Evolutionary conservation across 2,329 filamentous ascomycete genomes (phyloP), one percentile per base, ranked within the genome.

Genomic region (Phaeosphaeriaceae sp.): DNA sequence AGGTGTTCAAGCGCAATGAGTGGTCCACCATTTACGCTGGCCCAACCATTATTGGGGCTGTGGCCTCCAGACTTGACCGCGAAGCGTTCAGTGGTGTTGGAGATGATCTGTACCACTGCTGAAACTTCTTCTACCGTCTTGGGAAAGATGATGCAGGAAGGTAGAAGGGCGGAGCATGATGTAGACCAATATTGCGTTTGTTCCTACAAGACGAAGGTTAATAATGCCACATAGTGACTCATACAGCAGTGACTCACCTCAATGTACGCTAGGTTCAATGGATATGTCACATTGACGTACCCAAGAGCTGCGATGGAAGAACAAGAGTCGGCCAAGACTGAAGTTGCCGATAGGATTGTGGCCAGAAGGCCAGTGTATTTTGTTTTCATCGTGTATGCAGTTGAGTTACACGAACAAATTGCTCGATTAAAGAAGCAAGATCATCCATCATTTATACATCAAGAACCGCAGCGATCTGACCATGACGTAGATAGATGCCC

Each of bases 51-150:
- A 57, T 81, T 83, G 1, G 79, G 79, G 56, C 80, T 79, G 65
- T 83, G 81, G 0, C 81, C 81, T 7, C 84, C 84, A 10, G 81
- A 79, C 68, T 84, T 81, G 74, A 87, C 80, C 19, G 86, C 87
- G 48, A 88, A 85, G 48, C 80, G 80, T 33, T 80, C 71, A 7
- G 77, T 79, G 1, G 58, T 69, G 47, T 67, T 67, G 21, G 61
- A 56, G 13, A 88, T 78, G 27, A 83, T 76, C 24, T 78, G 79
- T 48, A 88, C 78, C n/a, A 85, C 79, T 10, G 79, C 77, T 0
- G 84, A 79, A 40, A 88, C 84, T 65, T 88, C 83, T 17, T 80
- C 72, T 0, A 80, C 76, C 33, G 78, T 84, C 20, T 65, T 71
- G 2, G 71, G 70, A 27, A 71, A 70, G 56, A 75, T 65, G 49